These are phyloP conservation scores for Mucor indicus DNA, from an alignment of 371 early-diverging fungal species.

Conservation along the genomic window DNA sequence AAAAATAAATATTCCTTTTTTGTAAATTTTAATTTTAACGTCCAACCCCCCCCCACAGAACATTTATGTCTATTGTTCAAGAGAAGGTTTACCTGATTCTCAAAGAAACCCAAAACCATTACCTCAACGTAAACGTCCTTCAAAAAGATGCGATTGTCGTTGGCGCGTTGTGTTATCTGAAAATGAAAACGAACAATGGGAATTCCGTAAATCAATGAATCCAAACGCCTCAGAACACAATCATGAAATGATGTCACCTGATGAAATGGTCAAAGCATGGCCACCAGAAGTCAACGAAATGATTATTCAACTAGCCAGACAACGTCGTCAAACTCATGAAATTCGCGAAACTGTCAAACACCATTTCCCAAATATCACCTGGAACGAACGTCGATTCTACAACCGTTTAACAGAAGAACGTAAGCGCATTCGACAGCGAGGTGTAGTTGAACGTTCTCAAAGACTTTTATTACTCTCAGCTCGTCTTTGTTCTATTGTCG, in stretches of 20 bases:
- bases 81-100: conserved; percentile 62
- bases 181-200: conserved; percentile 53
- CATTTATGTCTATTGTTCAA: conserved; percentile 62
- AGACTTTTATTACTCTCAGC: conserved; percentile 26
- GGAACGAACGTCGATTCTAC: conserved; percentile 62
- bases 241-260: conserved; percentile 56
- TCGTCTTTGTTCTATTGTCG: conserved; percentile 35
- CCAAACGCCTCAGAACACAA: conserved; percentile 58
- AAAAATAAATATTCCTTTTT: background rate
- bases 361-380: conserved; percentile 53
- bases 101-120: conserved; percentile 53
- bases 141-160: conserved; percentile 63
- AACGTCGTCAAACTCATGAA: conserved; percentile 48
- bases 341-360: conserved; percentile 58
- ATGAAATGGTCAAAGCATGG: conserved; percentile 60
- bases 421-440: conserved; percentile 37
- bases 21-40: background rate
- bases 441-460: conserved; percentile 33
- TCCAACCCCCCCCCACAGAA: conserved; percentile 30
- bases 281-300: conserved; percentile 42
- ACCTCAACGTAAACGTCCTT: conserved; percentile 57
- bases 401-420: conserved; percentile 60
- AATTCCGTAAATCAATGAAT: conserved; percentile 57
- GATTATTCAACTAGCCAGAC: conserved; percentile 41
- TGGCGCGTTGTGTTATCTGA: conserved; percentile 62